A percentile compares a stretch with the other conserved stretches of the same genome.
Evolutionary conservation across 495 filamentous ascomycete genomes (phyloP).

Genomic region (Talaromyces borbonicus): DNA sequence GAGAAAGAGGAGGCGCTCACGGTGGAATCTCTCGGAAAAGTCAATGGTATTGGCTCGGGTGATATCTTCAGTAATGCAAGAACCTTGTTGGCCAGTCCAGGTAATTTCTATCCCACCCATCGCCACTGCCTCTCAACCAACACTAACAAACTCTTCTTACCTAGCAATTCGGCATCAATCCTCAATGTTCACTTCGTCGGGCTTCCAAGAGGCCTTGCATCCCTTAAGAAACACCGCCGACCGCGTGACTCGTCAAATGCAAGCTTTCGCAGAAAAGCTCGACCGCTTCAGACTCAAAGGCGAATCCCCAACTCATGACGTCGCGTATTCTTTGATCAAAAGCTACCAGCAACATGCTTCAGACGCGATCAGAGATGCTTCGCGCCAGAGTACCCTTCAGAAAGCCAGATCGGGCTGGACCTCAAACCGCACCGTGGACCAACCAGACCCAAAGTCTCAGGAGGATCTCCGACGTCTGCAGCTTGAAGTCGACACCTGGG

Average conservation of each 20-base stretch:
- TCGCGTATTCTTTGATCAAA: slow-evolving; percentile 34
- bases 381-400: slow-evolving; percentile 26
- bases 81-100: slow-evolving; percentile 12
- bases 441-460: slow-evolving; percentile 25
- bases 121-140: not conserved
- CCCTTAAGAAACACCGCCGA: slow-evolving; percentile 50
- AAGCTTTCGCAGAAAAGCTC: slow-evolving; percentile 56
- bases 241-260: slow-evolving; percentile 52
- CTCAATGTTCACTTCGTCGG: slow-evolving; percentile 36
- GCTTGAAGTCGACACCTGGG: slow-evolving; percentile 78
- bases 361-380: slow-evolving; percentile 30
- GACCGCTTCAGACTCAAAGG: slow-evolving; percentile 44
- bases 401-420: slow-evolving; percentile 24
- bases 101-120: slow-evolving; percentile 8
- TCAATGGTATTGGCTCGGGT: slow-evolving; percentile 17
- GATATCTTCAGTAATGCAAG: slow-evolving; percentile 14
- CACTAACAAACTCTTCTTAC: slow-evolving; percentile 13
- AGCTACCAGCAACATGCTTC: slow-evolving; percentile 32
- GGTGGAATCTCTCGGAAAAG: slow-evolving; percentile 5
- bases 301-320: slow-evolving; percentile 17
- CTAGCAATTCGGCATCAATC: slow-evolving; percentile 18
- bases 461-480: slow-evolving; percentile 47
- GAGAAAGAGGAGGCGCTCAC: slow-evolving; percentile 20
- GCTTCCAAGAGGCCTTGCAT: slow-evolving; percentile 41
- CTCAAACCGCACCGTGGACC: slow-evolving; percentile 22